Evolutionary conservation across 1,139 yeast genomes (phyloP).

Genomic region (Protomyces gravidus): DNA sequence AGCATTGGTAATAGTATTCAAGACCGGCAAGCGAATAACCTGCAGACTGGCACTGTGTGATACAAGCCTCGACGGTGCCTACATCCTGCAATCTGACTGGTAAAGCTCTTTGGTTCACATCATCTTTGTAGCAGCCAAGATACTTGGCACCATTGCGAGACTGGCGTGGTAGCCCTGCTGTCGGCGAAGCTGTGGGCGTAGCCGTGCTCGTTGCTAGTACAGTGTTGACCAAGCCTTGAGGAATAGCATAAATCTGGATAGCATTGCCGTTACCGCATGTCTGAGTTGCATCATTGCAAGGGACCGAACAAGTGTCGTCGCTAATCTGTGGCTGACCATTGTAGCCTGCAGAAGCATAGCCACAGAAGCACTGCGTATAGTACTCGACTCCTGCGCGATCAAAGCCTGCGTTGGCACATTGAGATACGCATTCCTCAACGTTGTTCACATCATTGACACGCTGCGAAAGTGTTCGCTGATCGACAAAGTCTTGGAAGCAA

Average conservation of each 20-base stretch:
- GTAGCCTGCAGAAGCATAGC: constrained; percentile 1
- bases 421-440: not conserved
- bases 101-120: not conserved
- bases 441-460: not conserved
- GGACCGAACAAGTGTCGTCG: not conserved
- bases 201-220: not conserved
- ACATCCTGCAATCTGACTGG: not conserved
- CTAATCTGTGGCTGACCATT: not conserved
- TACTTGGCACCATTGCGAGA: constrained; percentile 2
- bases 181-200: constrained; percentile 2
- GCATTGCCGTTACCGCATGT: not conserved
- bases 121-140: constrained; percentile 2
- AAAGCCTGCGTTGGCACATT: not conserved
- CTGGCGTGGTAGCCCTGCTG: constrained; percentile 8
- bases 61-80: constrained; percentile 10
- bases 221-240: not conserved
- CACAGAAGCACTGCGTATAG: not conserved
- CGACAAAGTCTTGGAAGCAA: not conserved
- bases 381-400: not conserved
- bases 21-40: constrained; percentile 4
- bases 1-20: constrained; percentile 6
- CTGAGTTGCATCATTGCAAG: not conserved
- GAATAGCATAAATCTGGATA: not conserved
- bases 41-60: not conserved
- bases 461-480: not conserved